Base-by-base conservation (phyloP, 169 alveolate species). In the Cryptosporidium tyzzeri region DNA sequence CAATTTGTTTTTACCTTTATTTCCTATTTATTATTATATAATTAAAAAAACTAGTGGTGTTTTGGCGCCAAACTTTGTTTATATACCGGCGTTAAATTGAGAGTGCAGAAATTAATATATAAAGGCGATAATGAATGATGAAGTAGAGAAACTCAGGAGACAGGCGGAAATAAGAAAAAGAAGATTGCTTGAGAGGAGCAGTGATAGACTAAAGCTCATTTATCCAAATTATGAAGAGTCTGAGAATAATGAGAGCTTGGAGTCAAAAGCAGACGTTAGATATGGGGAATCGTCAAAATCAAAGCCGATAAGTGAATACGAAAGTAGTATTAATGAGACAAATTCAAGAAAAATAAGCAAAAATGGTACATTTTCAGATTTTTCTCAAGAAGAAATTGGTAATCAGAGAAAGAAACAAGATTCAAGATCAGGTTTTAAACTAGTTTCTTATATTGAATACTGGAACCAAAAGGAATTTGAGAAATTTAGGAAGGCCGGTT, bases 161-260 rank as follows among this genome's bases (percentile, higher is more conserved):
- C 71, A 67, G 33, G 74, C 74, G n/a, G 75, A 80, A 23, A 35
- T 65, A 8, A 59, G 74, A 39, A 80, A 80, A 21, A 59, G 65
- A 41, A 59, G 50, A 48, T 23, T 80, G 58, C 80, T 80, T 12
- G 89, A 65, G 33, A 80, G 89, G 44, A 58, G 89, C 29, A 80
- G 70, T 18, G 71, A 37, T 8, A 35, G 89, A 6, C 7, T 80
- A 26, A 80, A n/a, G n/a, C 68, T 80, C 6, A 61, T 80, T 62
- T 80, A 70, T 62, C 80, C 89, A 7, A 67, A 45, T 26, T 67
- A 62, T 18, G 80, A 80, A 21, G 89, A 80, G 5, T 41, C 50
- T 14, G 16, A 26, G 12, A 37, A 16, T 18, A 45, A 21, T 23
- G 37, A 21, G 39, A 37, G 69, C 44, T 2, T 31, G 4, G 85